Conservation (phyloP, 495 filamentous ascomycete species). For the Talaromyces ruber region DNA sequence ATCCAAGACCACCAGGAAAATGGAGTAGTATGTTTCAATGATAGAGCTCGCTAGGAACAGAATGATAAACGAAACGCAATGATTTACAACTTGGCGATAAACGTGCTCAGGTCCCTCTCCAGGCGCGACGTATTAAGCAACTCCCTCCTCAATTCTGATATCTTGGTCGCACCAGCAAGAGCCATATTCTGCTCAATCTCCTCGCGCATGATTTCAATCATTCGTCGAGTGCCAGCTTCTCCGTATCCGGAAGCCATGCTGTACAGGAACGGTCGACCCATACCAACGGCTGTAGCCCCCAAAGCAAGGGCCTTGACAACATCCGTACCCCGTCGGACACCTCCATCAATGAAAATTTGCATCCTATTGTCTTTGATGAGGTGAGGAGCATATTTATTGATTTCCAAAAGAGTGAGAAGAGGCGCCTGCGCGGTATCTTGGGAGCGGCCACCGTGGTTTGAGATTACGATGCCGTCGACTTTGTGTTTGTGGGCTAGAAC, state of each 20-base stretch:
- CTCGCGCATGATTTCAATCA: constrained; percentile 24
- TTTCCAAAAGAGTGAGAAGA: constrained; percentile 62
- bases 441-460: constrained; percentile 42
- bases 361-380: constrained; percentile 52
- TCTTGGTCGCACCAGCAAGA: constrained; percentile 20
- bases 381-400: constrained; percentile 53
- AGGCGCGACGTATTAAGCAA: constrained; percentile 28
- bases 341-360: constrained; percentile 78
- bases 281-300: constrained; percentile 76
- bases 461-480: constrained; percentile 70
- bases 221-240: constrained; percentile 21
- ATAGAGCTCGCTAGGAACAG: not conserved
- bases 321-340: constrained; percentile 74
- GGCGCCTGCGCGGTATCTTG: constrained; percentile 59
- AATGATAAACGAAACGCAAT: not conserved
- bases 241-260: constrained; percentile 60
- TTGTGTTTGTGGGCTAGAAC: constrained; percentile 59
- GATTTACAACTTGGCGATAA: constrained; percentile 22
- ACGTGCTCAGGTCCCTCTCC: constrained; percentile 26
- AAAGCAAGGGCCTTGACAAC: constrained; percentile 83
- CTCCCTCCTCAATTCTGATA: constrained; percentile 20
- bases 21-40: not conserved
- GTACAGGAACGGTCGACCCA: constrained; percentile 79
- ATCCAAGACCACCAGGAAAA: too few relatives aligned
- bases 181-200: constrained; percentile 35